These are phyloP conservation scores for Calophaca sinica DNA, from an alignment of 306 rosid species.

Conservation along the genomic window DNA sequence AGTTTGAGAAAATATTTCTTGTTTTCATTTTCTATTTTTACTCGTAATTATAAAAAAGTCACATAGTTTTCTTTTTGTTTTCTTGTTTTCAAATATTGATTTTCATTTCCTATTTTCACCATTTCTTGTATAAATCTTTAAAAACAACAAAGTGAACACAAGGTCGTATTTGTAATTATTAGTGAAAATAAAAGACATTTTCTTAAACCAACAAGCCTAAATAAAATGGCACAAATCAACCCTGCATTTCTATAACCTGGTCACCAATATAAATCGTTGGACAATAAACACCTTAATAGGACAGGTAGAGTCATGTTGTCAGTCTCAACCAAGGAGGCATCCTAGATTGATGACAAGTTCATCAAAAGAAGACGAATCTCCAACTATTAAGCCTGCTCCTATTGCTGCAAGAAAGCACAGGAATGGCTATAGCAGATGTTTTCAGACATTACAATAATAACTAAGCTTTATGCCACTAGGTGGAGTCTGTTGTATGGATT, in stretches of 20 bases:
- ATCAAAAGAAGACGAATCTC: constrained; percentile 30
- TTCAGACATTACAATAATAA: neutral
- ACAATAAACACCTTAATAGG: constrained; percentile 27
- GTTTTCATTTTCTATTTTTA: constrained; percentile 2
- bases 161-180: neutral
- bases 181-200: neutral
- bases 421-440: constrained; percentile 31
- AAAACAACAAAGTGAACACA: neutral
- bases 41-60: neutral
- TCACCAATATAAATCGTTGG: constrained; percentile 6
- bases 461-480: neutral
- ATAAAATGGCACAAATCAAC: constrained; percentile 12
- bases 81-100: neutral
- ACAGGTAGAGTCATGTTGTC: constrained; percentile 17
- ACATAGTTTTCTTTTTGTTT: neutral
- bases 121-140: neutral
- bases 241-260: constrained; percentile 28
- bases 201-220: constrained; percentile 14
- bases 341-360: constrained; percentile 34
- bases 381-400: constrained; percentile 23
- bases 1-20: neutral
- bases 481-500: neutral
- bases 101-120: constrained; percentile 4
- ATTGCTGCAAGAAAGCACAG: constrained; percentile 26
- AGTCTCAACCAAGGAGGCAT: constrained; percentile 26